Conservation (phyloP, 495 filamentous ascomycete genomes). For the Coniosporium apollinis region DNA sequence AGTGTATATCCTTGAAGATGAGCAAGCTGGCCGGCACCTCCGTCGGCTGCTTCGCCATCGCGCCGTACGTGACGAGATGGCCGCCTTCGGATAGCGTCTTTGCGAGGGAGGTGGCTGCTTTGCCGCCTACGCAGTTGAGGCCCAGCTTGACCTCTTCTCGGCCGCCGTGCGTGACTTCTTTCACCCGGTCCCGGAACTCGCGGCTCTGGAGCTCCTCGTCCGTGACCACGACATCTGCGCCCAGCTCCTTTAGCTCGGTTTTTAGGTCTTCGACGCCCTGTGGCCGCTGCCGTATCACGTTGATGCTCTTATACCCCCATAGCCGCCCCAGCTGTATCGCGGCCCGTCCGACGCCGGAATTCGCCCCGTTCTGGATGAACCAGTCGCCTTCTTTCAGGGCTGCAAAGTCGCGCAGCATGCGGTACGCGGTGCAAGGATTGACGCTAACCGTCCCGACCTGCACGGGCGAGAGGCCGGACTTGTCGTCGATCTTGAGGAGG, state of each 20-base stretch:
- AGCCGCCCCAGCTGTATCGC: constrained; percentile 67
- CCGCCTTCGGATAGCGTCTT: constrained; percentile 44
- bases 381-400: constrained; percentile 55
- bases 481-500: constrained; percentile 50
- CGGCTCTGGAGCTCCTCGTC: constrained; percentile 57
- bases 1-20: constrained; percentile 79
- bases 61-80: constrained; percentile 84
- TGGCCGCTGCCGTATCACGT: constrained; percentile 57
- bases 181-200: constrained; percentile 43
- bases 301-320: constrained; percentile 80
- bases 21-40: constrained; percentile 57
- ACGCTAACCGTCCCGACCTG: constrained; percentile 77
- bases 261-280: constrained; percentile 50
- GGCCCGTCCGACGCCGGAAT: constrained; percentile 74
- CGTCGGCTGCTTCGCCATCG: constrained; percentile 77
- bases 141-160: constrained; percentile 54
- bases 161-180: constrained; percentile 51
- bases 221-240: constrained; percentile 67
- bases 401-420: constrained; percentile 78
- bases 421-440: constrained; percentile 84
- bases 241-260: constrained; percentile 49
- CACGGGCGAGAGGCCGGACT: constrained; percentile 44
- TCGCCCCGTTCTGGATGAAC: constrained; percentile 95
- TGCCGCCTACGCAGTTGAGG: constrained; percentile 91
- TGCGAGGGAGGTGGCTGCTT: constrained; percentile 55